Evolutionary conservation across 176 grass and related monocot genomes (phyloP).

Genomic region (Triticum aestivum): IWGSC_CS_RefSeq_v2.1 NC_057795.1:611702645-611703144

Average conservation of each 20-base stretch:
- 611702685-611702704: conserved; percentile 43
- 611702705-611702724: conserved; percentile 26
- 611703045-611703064: conserved; percentile 75
- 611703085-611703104: conserved; percentile 57
- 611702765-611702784: conserved; percentile 49
- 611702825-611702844: conserved; percentile 78
- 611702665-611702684: conserved; percentile 31
- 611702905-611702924: conserved; percentile 89
- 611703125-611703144: conserved; percentile 73
- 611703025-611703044: conserved; percentile 66
- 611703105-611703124: conserved; percentile 74
- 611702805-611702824: conserved; percentile 44
- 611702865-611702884: conserved; percentile 67
- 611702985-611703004: conserved; percentile 70
- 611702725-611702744: conserved; percentile 65
- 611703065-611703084: conserved; percentile 56
- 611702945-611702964: conserved; percentile 74
- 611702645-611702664: conserved; percentile 47
- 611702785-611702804: conserved; percentile 61
- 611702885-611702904: conserved; percentile 62
- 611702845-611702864: conserved; percentile 73
- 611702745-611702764: conserved; percentile 62
- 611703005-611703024: conserved; percentile 83
- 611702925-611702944: conserved; percentile 88
- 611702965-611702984: conserved; percentile 63